Evolutionary conservation across 1,139 yeast species (phyloP).

Genomic region (Suhomyces guaymorum): DNA sequence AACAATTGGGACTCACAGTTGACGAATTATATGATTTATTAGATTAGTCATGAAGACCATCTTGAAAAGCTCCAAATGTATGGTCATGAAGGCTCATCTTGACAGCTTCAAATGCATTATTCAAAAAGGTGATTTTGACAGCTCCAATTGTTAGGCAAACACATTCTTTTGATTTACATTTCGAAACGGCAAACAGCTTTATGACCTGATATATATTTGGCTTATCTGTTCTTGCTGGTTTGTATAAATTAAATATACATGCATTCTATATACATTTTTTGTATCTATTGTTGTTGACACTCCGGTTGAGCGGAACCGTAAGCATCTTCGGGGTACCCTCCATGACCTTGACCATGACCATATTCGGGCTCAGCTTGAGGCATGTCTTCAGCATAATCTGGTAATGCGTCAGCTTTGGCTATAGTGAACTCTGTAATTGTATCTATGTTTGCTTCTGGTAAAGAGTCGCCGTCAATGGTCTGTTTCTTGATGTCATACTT

Average conservation of each 20-base stretch:
- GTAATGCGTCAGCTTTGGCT: constrained; percentile 31
- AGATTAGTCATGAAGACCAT: too few species aligned
- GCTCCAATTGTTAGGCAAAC: too few species aligned
- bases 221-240: too few species aligned
- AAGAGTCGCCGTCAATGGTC: constrained; percentile 26
- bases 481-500: constrained; percentile 27
- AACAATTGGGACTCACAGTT: constrained; percentile 32
- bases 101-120: too few species aligned
- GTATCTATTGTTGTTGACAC: constrained; percentile 41
- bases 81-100: too few species aligned
- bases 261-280: constrained; percentile 10
- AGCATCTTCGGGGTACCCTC: constrained; percentile 13
- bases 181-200: too few species aligned
- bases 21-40: constrained; percentile 41
- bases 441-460: constrained; percentile 42
- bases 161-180: too few species aligned
- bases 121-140: too few species aligned
- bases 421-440: constrained; percentile 44
- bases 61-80: neutral
- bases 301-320: constrained; percentile 36
- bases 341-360: constrained; percentile 14
- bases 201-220: too few species aligned
- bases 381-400: constrained; percentile 35
- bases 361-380: constrained; percentile 18
- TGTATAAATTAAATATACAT: too few species aligned